Base-by-base conservation (phyloP, 2,329 filamentous ascomycete species). In the Tetracladium maxilliforme region DNA sequence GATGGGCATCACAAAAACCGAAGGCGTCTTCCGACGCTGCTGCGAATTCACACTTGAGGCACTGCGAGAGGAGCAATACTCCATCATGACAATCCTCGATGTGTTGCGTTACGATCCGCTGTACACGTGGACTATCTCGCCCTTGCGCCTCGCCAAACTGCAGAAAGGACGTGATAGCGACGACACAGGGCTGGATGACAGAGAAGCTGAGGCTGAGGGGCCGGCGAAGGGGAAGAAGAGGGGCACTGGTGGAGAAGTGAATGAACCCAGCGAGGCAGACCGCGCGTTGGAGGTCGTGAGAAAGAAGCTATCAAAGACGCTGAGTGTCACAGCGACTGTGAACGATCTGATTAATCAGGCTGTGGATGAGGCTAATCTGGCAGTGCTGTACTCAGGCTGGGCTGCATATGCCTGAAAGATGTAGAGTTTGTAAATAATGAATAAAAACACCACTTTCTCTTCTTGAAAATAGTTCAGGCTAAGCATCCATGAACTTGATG, bases 71-170 rank as follows among this genome's bases (percentile, higher is more conserved):
- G 90, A 98, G 47, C 81, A 81, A 9, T 92, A 93, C 46, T 86
- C 79, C 22, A 98, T 99, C 54, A 95, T 94, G 86, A 95, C 90
- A 1, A 84, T 98, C 26, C 70, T 99, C 12, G 92, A 98, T 44
- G 92, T 98, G 13, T 58, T 99, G 30, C 78, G 92, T n/a, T 95
- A 94, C 51, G 90, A 99, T 59, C 92, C 90, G 2, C 56, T 99
- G 32, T 92, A 95, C 49, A 90, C 74, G 32, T 99, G 90, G 90
- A 87, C 82, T 18, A 74, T 94, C 28, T 90, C 81, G 8, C 71
- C 71, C 0, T 56, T 75, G 17, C 61, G 71, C 12, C 51, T 76
- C 30, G 67, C 69, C 20, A 75, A 73, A 40, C 49, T 77, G 28
- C 71, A 76, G 41, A n/a, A n/a, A n/a, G n/a, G n/a, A n/a, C n/a